These are phyloP conservation scores for Xylariaceae sp. DNA, from an alignment of 2,329 filamentous ascomycete species.

Conservation along the genomic window DNA sequence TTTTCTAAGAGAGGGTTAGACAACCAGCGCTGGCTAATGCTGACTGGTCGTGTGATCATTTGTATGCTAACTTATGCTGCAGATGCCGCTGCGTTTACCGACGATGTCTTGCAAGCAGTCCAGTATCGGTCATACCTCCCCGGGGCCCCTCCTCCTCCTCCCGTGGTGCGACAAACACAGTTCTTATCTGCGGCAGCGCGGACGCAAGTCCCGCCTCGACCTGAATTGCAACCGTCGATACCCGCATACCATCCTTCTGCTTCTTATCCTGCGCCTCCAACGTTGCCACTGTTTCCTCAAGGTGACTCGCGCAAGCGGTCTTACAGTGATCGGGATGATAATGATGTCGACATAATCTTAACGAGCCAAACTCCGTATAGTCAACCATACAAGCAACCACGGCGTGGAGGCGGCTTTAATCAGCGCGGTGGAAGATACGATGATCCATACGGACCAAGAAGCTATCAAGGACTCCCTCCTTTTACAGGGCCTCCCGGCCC, in stretches of 20 bases:
- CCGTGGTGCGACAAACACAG: constrained; percentile 16
- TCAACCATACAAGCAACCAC: constrained; percentile 64
- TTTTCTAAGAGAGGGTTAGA: constrained; percentile 71
- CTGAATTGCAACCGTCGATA: constrained; percentile 22
- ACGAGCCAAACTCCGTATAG: constrained; percentile 30
- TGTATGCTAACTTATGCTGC: too few relatives aligned
- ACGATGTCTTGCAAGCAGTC: constrained; percentile 73
- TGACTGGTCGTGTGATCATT: constrained; percentile 7
- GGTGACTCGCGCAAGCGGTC: constrained; percentile 57
- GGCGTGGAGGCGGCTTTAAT: constrained; percentile 54
- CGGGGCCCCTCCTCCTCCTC: constrained; percentile 51
- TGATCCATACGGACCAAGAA: constrained; percentile 41
- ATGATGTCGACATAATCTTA: constrained; percentile 44
- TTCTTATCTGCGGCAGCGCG: constrained; percentile 17
- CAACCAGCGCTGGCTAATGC: constrained; percentile 11
- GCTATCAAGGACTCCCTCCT: constrained; percentile 31
- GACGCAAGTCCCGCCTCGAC: constrained; percentile 25
- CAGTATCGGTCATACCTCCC: constrained; percentile 66
- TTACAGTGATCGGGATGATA: constrained; percentile 59
- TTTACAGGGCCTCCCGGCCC: constrained; percentile 19
- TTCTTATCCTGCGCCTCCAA: constrained; percentile 19
- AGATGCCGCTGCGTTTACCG: constrained; percentile 69
- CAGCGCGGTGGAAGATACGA: constrained; percentile 45
- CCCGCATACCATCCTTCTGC: constrained; percentile 23
- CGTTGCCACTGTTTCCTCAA: constrained; percentile 24